These are phyloP conservation scores for Oryza glaberrima DNA, from an alignment of 176 grass and related monocot genomes.

Conservation along the genomic window DNA sequence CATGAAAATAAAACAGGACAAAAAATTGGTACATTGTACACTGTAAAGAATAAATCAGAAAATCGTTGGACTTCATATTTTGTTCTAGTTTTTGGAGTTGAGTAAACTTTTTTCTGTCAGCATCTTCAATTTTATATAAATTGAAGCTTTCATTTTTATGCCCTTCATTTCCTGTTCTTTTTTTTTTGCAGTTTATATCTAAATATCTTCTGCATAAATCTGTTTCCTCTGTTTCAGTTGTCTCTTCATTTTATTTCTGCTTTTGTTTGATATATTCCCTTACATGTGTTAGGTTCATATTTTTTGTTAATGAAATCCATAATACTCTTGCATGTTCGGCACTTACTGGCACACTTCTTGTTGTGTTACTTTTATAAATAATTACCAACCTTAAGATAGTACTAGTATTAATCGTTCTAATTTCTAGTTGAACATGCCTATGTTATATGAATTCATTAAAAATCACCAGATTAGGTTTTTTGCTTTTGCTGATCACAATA, in stretches of 20 bases:
- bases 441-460: background rate
- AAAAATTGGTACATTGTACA: background rate
- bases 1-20: background rate
- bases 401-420: background rate
- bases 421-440: background rate
- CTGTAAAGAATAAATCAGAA: background rate
- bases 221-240: background rate
- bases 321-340: background rate
- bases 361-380: background rate
- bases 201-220: background rate
- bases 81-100: background rate
- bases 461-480: background rate
- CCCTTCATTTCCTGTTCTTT: background rate
- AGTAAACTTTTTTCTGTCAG: background rate
- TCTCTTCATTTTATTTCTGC: background rate
- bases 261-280: background rate
- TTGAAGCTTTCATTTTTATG: background rate
- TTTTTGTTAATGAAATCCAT: background rate
- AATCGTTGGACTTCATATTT: too few relatives aligned
- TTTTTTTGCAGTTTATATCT: background rate
- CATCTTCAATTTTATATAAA: background rate
- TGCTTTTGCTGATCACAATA: too few relatives aligned
- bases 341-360: background rate
- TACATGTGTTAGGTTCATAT: background rate
- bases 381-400: background rate